These are phyloP conservation scores for Ganoderma lingzhi DNA, from an alignment of 1,284 basidiomycete genomes.

Conservation along the genomic window DNA sequence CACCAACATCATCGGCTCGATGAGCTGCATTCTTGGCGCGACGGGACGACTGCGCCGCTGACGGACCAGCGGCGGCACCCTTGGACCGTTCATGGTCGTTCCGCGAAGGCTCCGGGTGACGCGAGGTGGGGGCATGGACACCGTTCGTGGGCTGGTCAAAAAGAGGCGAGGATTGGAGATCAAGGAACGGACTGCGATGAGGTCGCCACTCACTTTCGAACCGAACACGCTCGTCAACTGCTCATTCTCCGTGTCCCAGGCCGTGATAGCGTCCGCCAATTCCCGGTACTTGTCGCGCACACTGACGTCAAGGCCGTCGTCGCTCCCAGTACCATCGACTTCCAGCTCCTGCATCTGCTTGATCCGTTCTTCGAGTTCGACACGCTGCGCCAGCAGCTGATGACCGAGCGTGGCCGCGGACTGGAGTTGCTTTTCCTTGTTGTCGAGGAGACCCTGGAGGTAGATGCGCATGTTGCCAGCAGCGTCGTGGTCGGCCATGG, in stretches of 20 bases:
- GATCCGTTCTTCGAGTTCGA: slow-evolving; percentile 90
- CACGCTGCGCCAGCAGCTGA: slow-evolving; percentile 89
- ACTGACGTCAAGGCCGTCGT: slow-evolving; percentile 51
- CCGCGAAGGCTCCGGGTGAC: slow-evolving; percentile 48
- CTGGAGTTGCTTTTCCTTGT: slow-evolving; percentile 90
- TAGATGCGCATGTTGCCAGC: slow-evolving; percentile 75
- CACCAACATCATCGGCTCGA: slow-evolving; percentile 84
- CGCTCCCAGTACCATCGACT: slow-evolving; percentile 61
- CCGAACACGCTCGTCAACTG: slow-evolving; percentile 79
- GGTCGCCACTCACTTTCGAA: slow-evolving; percentile 59
- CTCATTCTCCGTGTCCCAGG: slow-evolving; percentile 88
- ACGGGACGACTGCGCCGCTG: slow-evolving; percentile 77
- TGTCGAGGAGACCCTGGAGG: slow-evolving; percentile 84
- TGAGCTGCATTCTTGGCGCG: slow-evolving; percentile 88
- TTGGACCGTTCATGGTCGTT: slow-evolving; percentile 54
- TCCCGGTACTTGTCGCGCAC: slow-evolving; percentile 78
- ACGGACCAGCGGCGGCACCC: slow-evolving; percentile 49
- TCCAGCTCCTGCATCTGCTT: slow-evolving; percentile 78
- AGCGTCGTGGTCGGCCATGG: slow-evolving; percentile 49
- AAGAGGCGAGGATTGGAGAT: slow-evolving; percentile 9
- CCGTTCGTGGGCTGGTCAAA: slow-evolving; percentile 44
- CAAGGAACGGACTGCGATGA: slow-evolving; percentile 31
- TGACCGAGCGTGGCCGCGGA: slow-evolving; percentile 91
- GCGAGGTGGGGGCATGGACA: slow-evolving; percentile 40
- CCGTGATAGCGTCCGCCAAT: slow-evolving; percentile 77